Evolutionary conservation across 176 grass and related monocot genomes (phyloP).

Genomic region (Oryza glaberrima): DNA sequence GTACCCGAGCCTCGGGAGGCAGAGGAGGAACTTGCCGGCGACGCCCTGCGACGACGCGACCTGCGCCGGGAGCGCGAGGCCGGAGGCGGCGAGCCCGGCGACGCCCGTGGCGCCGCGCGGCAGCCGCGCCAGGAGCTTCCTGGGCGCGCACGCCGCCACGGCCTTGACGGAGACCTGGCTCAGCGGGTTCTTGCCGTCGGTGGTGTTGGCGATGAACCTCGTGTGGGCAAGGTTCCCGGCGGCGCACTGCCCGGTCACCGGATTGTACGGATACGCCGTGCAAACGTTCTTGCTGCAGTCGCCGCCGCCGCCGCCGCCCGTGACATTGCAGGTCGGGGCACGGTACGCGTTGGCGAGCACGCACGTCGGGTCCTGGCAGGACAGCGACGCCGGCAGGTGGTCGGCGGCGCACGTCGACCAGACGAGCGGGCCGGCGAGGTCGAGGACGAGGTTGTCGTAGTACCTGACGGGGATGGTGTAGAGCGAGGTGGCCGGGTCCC

Average conservation of each 20-base stretch:
- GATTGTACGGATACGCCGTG: constrained; percentile 41
- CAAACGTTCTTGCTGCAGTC: background rate
- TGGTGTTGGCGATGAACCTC: constrained; percentile 39
- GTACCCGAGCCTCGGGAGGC: constrained; percentile 45
- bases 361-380: constrained; percentile 20
- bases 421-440: constrained; percentile 41
- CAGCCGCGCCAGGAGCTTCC: constrained; percentile 27
- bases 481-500: constrained; percentile 39
- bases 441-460: constrained; percentile 27
- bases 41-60: constrained; percentile 25
- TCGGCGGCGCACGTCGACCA: constrained; percentile 39
- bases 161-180: background rate
- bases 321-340: background rate
- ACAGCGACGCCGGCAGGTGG: background rate
- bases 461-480: constrained; percentile 37
- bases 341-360: constrained; percentile 23
- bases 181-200: constrained; percentile 55
- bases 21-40: constrained; percentile 48
- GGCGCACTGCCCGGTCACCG: constrained; percentile 43
- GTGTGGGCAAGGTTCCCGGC: constrained; percentile 32
- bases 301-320: background rate
- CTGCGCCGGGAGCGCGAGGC: constrained; percentile 50
- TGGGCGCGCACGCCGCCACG: constrained; percentile 36
- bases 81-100: constrained; percentile 40
- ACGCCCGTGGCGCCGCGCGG: constrained; percentile 31